These are phyloP conservation scores for Lomentospora prolificans DNA, from an alignment of 2,329 filamentous ascomycete species.

Conservation along the genomic window DNA sequence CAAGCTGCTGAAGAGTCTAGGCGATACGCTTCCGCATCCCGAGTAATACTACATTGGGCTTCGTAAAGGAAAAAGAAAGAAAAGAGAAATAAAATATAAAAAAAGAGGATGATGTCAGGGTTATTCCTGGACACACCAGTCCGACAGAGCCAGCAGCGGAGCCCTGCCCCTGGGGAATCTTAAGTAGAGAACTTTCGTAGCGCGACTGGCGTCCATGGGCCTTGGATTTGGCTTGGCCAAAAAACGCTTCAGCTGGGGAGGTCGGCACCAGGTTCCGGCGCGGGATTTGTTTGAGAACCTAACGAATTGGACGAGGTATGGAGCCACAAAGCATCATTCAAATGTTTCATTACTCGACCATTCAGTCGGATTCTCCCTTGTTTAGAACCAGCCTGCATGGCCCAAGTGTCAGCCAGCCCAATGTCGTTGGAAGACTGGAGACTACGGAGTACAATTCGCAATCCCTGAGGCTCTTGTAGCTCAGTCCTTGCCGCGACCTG, in stretches of 20 bases:
- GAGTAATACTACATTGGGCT: neutral
- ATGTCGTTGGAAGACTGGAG: neutral
- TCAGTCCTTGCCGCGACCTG: too few species aligned
- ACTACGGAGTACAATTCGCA: too few species aligned
- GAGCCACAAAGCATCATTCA: neutral
- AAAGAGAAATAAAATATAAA: too few species aligned
- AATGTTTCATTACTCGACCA: neutral
- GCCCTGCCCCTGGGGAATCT: neutral
- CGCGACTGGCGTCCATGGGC: neutral
- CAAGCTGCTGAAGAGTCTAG: too few species aligned
- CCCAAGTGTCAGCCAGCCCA: neutral
- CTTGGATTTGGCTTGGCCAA: too few species aligned
- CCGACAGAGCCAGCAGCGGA: neutral
- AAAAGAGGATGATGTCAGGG: neutral
- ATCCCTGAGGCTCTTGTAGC: neutral
- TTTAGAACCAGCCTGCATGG: neutral
- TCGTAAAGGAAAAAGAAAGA: too few species aligned
- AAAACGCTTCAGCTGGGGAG: constrained; percentile 1
- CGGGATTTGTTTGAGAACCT: neutral
- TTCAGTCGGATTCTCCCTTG: neutral
- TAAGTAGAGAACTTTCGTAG: neutral
- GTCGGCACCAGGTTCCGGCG: constrained; percentile 1
- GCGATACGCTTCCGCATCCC: too few species aligned
- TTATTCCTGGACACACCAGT: neutral
- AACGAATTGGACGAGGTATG: neutral